Evolutionary conservation across 768 basidiomycete genomes (phyloP).

Genomic region (Kwoniella sp.): DNA sequence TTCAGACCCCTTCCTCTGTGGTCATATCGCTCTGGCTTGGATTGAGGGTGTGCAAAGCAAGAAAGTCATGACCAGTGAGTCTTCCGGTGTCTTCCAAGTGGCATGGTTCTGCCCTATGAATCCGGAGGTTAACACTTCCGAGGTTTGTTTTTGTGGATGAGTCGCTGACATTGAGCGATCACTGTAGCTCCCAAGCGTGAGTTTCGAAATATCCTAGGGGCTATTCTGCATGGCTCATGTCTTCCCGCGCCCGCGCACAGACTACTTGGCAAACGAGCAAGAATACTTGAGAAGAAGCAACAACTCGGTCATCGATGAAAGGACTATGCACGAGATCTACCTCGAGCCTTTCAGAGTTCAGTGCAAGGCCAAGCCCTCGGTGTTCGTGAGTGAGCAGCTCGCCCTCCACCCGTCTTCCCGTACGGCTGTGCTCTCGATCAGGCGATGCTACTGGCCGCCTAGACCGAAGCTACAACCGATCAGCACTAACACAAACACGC

Average conservation of each 20-base stretch:
- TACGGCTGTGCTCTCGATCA: no score
- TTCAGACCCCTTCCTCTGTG: constrained; percentile 70
- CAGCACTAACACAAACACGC: neutral
- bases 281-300: constrained; percentile 69
- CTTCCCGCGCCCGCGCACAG: constrained; percentile 66
- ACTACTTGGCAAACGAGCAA: constrained; percentile 81
- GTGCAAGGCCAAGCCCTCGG: constrained; percentile 63
- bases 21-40: constrained; percentile 70
- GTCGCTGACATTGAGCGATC: no score
- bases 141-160: no score
- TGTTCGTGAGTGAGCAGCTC: constrained; percentile 62
- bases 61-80: constrained; percentile 65
- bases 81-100: neutral
- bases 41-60: constrained; percentile 73
- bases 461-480: no score
- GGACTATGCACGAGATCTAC: constrained; percentile 64
- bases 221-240: neutral
- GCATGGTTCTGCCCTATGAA: no score
- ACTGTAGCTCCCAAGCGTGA: constrained; percentile 38
- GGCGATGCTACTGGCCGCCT: no score
- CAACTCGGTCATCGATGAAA: constrained; percentile 61
- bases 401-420: no score
- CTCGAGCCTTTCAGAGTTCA: constrained; percentile 67
- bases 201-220: neutral
- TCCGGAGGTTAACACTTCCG: no score